Base-by-base conservation (phyloP, 441 rosid species). In the Populus hybrid region DNA sequence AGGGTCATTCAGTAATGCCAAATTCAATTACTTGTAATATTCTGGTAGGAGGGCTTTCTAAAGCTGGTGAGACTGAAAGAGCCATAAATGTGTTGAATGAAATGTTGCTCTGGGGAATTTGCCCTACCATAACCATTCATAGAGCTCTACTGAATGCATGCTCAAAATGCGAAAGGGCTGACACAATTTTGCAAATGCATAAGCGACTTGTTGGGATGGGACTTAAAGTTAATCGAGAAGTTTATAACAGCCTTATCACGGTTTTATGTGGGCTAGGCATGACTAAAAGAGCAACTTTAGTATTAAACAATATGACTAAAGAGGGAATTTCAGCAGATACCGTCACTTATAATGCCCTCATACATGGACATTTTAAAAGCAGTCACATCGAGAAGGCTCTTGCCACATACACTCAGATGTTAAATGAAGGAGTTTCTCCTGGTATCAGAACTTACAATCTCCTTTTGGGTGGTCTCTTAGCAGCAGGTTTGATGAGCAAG, bases 231-330 rank as follows among this genome's bases (percentile, higher is more conserved):
- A 85, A 87, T 78, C 86, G 12, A 75, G 84, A 82, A 80, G 86
- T 87, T 81, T 96, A 86, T 83, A 94, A 91, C 83, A 85, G 86
- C 83, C 94, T 93, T 57, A 87, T 93, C 67, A 78, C 84, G 28
- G 86, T 87, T 69, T 89, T 92, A 50, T 91, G 98, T 88, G 87
- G 92, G 85, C 83, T 87, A 65, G 90, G 97, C 72, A 96, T 96
- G 98, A 92, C 98, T 57, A 81, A 36, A 80, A 88, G 86, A 84
- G 98, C 99, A 70, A 81, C 79, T 46, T 81, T 79, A 69, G 92
- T 92, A 18, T 79, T 93, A 80, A 74, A 81, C 69, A 83, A 83
- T 65, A 92, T 96, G 98, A 85, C 75, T 72, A 70, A 35, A 73
- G 89, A 84, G 81, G 96, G 96, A 36, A 80, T 86, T 81, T 54